Evolutionary conservation across 495 filamentous ascomycete genomes (phyloP), one percentile per base, ranked within the genome.

Genomic region (Hyaloscypha finlandica): DNA sequence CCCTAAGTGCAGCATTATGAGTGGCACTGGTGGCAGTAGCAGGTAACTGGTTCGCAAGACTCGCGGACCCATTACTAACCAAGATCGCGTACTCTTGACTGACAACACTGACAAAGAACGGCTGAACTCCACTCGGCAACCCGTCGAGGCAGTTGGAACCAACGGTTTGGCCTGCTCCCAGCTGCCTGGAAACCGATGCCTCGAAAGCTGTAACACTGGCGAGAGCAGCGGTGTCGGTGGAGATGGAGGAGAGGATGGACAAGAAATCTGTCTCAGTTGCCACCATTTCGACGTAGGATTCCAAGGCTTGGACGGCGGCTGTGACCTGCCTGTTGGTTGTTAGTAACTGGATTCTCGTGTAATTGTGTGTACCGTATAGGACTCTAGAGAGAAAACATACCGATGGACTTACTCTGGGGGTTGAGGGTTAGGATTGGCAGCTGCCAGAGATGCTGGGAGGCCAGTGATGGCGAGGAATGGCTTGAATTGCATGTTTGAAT

Each of bases 161-260:
- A 0, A 48, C 42, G 4, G 42, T 48, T 16, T 48, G 42, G 16
- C 42, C 42, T 16, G 30, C 33, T 31, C 9, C 0, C 14, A 33
- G 56, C 31, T 31, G 30, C 9, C 33, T 59, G 6, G 56, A 35
- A 16, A 59, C 33, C 20, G 56, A 35, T 9, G 22, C 19, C n/a
- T 22, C 53, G 31, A 59, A 59, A 19, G 35, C 19, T 35, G 8
- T 35, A 19, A 59, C 30, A 30, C 39, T 61, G 37, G 59, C 59
- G 20, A 61, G 20, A 8, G 37, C 42, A 31, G 22, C 45, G 48
- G 42, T 48, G 16, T 48, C 16, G 11, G 42, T 48, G 16, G 42
- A 48, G 11, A 19, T 14, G 4, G 42, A 48, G 42, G 42, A 48
- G 3, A 14, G 9, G 16, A 48, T 48, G 16, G 42, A 14, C 16